A percentile compares a stretch with the other conserved stretches of the same genome.
These are phyloP conservation scores for Capsella bursapastoris DNA, from an alignment of 345 rosid species.

Conservation along the genomic window DNA sequence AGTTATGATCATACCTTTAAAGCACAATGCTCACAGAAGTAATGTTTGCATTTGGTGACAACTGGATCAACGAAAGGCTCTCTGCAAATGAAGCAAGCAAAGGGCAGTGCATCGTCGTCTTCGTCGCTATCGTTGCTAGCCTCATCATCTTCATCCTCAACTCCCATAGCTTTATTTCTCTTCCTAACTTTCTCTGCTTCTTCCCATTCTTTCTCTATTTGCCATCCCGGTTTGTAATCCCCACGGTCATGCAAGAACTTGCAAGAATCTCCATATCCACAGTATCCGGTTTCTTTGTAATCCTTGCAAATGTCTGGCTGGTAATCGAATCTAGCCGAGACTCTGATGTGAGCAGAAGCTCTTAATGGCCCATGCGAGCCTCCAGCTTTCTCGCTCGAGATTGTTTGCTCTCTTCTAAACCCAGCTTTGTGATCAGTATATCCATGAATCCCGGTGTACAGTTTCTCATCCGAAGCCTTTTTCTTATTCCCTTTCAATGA, in stretches of 20 bases:
- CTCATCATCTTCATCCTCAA: constrained; percentile 57
- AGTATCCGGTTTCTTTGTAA: constrained; percentile 92
- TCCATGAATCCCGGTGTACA: constrained; percentile 79
- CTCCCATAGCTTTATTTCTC: constrained; percentile 74
- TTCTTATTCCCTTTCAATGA: constrained; percentile 65
- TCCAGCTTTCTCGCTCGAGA: constrained; percentile 92
- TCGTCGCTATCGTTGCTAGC: constrained; percentile 46
- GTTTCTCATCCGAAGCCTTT: constrained; percentile 56
- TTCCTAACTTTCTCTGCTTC: constrained; percentile 86
- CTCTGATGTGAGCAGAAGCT: constrained; percentile 94
- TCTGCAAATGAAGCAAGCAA: constrained; percentile 89
- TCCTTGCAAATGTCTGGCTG: constrained; percentile 94
- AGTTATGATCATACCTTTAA: constrained; percentile 56
- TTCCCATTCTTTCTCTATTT: constrained; percentile 88
- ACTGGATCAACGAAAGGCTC: constrained; percentile 82
- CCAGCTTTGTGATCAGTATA: constrained; percentile 92
- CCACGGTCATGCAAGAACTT: constrained; percentile 95
- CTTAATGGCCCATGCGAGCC: constrained; percentile 91
- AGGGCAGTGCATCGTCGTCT: constrained; percentile 68
- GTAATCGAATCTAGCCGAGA: constrained; percentile 88
- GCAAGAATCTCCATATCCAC: constrained; percentile 93
- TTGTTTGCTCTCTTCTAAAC: constrained; percentile 84
- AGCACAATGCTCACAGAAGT: constrained; percentile 95
- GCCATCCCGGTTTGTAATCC: constrained; percentile 95
- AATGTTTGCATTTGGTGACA: constrained; percentile 84